These are phyloP conservation scores for Drosera capensis DNA, from an alignment of 148 eudicot genomes.

Conservation along the genomic window DNA sequence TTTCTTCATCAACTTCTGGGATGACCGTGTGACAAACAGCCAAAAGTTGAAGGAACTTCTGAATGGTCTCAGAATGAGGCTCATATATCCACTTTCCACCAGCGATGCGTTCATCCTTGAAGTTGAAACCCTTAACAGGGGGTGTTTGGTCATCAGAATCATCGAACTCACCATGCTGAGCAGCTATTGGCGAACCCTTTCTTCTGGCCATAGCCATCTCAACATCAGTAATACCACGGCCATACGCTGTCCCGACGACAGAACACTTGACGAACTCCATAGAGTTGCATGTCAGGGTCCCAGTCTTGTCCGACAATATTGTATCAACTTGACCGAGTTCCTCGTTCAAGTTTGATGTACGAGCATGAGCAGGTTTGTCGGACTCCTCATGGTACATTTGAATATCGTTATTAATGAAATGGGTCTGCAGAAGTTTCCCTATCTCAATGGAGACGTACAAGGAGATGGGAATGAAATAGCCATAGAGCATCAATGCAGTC, in stretches of 20 bases:
- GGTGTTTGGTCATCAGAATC: conserved; percentile 11
- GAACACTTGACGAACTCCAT: conserved; percentile 98
- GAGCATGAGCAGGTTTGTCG: conserved; percentile 86
- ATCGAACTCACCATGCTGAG: conserved; percentile 12
- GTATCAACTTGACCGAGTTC: conserved; percentile 97
- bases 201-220: conserved; percentile 88
- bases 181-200: conserved; percentile 40
- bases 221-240: conserved; percentile 74
- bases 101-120: conserved; percentile 63
- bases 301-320: conserved; percentile 90
- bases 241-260: conserved; percentile 79
- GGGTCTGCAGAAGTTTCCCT: conserved; percentile 76
- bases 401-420: conserved; percentile 64
- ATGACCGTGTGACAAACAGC: conserved; percentile 87
- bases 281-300: conserved; percentile 86
- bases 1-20: conserved; percentile 72
- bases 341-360: conserved; percentile 92
- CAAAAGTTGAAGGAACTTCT: conserved; percentile 50
- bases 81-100: conserved; percentile 76
- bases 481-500: conserved; percentile 66
- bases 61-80: conserved; percentile 49
- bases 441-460: conserved; percentile 86
- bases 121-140: conserved; percentile 72
- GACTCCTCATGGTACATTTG: conserved; percentile 81
- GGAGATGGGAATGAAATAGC: conserved; percentile 82